phyloP scores from a whole-genome alignment of 2,329 filamentous ascomycete genomes.

The Trematosphaeria pertusa region DNA sequence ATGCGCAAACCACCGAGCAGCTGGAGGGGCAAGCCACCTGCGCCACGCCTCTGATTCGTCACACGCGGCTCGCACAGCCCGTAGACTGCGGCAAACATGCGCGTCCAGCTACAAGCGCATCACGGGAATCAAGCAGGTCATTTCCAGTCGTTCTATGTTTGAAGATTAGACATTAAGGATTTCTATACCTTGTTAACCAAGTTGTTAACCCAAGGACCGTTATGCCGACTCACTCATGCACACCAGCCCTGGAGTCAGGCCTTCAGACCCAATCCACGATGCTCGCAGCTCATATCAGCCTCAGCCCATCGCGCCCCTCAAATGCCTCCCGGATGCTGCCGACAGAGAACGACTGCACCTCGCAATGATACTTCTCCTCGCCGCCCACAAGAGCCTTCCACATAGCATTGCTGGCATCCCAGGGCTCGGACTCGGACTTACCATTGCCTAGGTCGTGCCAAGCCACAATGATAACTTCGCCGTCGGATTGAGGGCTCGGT shows the following conservation, averaged over 20 bases:
- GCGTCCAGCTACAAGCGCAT: no score
- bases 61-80: not conserved
- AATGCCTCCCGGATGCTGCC: constrained; percentile 1
- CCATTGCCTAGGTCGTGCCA: constrained; percentile 4
- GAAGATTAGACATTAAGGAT: no score
- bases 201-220: no score
- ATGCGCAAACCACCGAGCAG: constrained; percentile 1
- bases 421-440: not conserved
- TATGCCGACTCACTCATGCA: no score
- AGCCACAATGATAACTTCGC: not conserved
- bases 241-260: no score
- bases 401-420: not conserved
- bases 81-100: no score
- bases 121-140: no score
- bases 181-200: no score
- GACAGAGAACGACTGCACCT: not conserved
- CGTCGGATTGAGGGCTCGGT: no score
- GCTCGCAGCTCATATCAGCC: not conserved
- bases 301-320: not conserved
- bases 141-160: no score
- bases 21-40: constrained; percentile 7
- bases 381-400: not conserved
- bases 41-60: constrained; percentile 3
- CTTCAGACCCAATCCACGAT: not conserved
- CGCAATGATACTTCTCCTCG: not conserved